Conservation (phyloP, 2,329 filamentous ascomycete genomes). For the Teratosphaeria destructans region DNA sequence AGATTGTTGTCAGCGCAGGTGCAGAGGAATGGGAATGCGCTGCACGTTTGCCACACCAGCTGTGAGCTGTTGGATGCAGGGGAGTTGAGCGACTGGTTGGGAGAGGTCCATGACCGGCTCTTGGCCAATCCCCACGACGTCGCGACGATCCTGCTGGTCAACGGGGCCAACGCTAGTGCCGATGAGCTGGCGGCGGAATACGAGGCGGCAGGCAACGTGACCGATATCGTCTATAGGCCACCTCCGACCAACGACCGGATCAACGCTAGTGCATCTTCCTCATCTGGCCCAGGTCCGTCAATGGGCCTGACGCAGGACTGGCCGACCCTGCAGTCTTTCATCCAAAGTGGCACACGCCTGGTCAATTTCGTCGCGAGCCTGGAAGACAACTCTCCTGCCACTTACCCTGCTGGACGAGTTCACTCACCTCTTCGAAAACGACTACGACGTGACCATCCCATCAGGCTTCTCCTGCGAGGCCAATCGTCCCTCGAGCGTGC, state of each 20-base stretch:
- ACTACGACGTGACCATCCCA: constrained; percentile 52
- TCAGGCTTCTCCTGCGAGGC: constrained; percentile 63
- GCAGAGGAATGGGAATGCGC: constrained; percentile 46
- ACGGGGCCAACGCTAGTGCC: constrained; percentile 50
- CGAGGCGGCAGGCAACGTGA: constrained; percentile 47
- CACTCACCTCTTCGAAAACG: constrained; percentile 60
- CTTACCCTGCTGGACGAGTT: constrained; percentile 57
- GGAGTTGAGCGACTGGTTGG: constrained; percentile 52
- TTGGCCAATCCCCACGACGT: constrained; percentile 61
- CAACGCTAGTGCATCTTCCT: background rate
- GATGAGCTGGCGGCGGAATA: constrained; percentile 47
- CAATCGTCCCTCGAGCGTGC: constrained; percentile 50
- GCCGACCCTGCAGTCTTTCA: constrained; percentile 64
- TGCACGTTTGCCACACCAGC: constrained; percentile 60
- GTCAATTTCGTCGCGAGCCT: constrained; percentile 56
- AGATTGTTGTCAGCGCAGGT: constrained; percentile 63
- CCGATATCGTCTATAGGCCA: constrained; percentile 51
- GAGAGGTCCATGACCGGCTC: constrained; percentile 57
- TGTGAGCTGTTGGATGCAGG: constrained; percentile 63
- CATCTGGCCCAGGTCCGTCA: background rate
- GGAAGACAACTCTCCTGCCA: constrained; percentile 27
- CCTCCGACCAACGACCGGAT: constrained; percentile 30
- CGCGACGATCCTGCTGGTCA: constrained; percentile 63
- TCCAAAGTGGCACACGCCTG: constrained; percentile 53
- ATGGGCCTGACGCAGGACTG: constrained; percentile 36